A percentile compares a stretch with the other conserved stretches of the same genome.
Evolutionary conservation across 2,329 filamentous ascomycete genomes (phyloP).

Genomic region (Capronia americana): DNA sequence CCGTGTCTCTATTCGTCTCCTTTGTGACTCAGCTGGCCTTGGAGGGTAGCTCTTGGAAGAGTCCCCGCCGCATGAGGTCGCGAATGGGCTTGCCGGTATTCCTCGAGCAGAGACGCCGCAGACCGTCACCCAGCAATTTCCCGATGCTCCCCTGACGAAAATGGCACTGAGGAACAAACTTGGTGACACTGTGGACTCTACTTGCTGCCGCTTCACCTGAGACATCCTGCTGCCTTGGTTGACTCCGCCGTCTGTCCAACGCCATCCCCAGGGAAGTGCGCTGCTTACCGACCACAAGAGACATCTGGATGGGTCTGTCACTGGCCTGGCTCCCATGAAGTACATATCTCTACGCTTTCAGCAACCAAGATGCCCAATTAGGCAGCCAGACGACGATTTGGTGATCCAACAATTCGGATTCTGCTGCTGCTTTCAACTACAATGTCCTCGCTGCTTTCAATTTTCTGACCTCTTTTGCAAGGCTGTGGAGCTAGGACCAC

Average conservation of each 20-base stretch:
- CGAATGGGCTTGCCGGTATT: not conserved
- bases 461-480: not conserved
- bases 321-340: not conserved
- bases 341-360: not conserved
- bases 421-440: constrained; percentile 5
- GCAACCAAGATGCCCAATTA: not conserved
- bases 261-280: not conserved
- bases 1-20: not conserved
- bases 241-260: not conserved
- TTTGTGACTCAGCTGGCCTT: too few relatives aligned
- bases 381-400: not conserved
- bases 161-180: not conserved
- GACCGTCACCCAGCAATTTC: too few relatives aligned
- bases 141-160: too few relatives aligned
- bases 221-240: not conserved
- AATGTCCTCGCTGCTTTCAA: not conserved
- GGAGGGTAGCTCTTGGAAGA: not conserved
- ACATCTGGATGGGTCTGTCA: not conserved
- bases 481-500: not conserved
- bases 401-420: not conserved
- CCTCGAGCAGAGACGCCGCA: not conserved
- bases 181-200: constrained; percentile 1
- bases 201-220: not conserved
- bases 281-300: not conserved
- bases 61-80: not conserved